Evolutionary conservation across 2,329 filamentous ascomycete species (phyloP), one percentile per base, ranked within the genome.

Genomic region (Fusarium equiseti): DNA sequence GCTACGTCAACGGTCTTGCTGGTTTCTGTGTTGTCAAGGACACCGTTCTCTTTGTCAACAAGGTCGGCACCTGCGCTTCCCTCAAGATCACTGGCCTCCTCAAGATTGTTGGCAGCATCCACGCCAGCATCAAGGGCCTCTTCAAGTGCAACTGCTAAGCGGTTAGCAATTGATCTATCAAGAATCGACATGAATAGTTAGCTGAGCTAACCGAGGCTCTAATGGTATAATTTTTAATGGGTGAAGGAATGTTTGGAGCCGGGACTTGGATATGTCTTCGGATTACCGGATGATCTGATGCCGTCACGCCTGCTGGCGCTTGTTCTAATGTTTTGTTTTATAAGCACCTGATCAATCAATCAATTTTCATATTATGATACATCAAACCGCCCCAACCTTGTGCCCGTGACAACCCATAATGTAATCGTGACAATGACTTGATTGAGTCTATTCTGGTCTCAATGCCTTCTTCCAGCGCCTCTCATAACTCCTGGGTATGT

Each of bases 141-240:
- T 81, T 79, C 70, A 63, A 77, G 73, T 81, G 78, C 73, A 71
- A 76, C 73, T 81, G 79, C 75, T 78, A 76, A 73, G 53, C 49
- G 26, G n/a, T 38, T 29, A 45, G 48, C 44, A 50, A 51, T 18
- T 26, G 38, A 29, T 22, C 9, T 27, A 46, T 27, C 29, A 52
- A 52, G 16, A n/a, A 52, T 29, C 18, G 8, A 26, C 10, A 52
- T 15, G 50, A 52, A 26, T 29, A 24, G 31, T 13, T 52, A 26
- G 40, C 13, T 40, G 29, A 44, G 44, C 38, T 42, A 27, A 22
- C 32, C 24, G 40, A 35, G 53, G 44, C 49, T 51, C 38, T 51
- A 18, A 56, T 48, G 40, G 62, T 38, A 22, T 50, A 59, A 46
- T 66, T 46, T 50, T 24, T 66, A 68, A 62, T 70, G 52, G 59